These are phyloP conservation scores for Pisolithus marmoratus DNA, from an alignment of 768 basidiomycete species.

Conservation along the genomic window DNA sequence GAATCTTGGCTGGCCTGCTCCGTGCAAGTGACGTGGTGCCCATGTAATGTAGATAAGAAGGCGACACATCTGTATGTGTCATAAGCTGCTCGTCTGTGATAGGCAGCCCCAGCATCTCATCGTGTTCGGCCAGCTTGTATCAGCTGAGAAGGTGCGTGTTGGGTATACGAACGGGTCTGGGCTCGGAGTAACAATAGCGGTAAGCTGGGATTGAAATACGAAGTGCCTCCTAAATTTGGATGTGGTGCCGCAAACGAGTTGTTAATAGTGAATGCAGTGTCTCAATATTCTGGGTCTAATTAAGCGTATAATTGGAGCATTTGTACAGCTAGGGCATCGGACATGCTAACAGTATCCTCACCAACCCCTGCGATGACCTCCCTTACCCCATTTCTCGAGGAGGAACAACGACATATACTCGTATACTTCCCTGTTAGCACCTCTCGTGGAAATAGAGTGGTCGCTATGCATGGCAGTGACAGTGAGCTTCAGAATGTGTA, in stretches of 20 bases:
- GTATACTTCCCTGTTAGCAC: conserved; percentile 79
- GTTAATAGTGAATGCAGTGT: too few species aligned
- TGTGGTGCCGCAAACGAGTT: too few species aligned
- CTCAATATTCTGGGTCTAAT: too few species aligned
- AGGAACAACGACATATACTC: conserved; percentile 84
- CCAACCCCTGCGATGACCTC: conserved; percentile 60
- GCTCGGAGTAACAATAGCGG: too few species aligned
- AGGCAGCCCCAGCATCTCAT: background rate
- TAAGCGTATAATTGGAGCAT: too few species aligned
- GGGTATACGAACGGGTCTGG: background rate
- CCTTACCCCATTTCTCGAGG: conserved; percentile 90
- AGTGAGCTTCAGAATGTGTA: background rate
- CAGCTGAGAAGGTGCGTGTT: background rate
- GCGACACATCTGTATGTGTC: background rate
- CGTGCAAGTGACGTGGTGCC: background rate
- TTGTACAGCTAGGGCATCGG: too few species aligned
- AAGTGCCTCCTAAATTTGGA: too few species aligned
- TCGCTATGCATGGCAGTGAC: conserved; percentile 46
- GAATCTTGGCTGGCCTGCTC: conserved; percentile 3
- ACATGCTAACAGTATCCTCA: conserved; percentile 17
- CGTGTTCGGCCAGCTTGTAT: background rate
- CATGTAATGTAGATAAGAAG: conserved; percentile 1
- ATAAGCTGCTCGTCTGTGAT: background rate
- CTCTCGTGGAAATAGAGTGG: conserved; percentile 67
- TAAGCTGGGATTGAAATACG: too few species aligned